phyloP scores from a whole-genome alignment of 495 filamentous ascomycete genomes.

The Penicillium coprophilum region DNA sequence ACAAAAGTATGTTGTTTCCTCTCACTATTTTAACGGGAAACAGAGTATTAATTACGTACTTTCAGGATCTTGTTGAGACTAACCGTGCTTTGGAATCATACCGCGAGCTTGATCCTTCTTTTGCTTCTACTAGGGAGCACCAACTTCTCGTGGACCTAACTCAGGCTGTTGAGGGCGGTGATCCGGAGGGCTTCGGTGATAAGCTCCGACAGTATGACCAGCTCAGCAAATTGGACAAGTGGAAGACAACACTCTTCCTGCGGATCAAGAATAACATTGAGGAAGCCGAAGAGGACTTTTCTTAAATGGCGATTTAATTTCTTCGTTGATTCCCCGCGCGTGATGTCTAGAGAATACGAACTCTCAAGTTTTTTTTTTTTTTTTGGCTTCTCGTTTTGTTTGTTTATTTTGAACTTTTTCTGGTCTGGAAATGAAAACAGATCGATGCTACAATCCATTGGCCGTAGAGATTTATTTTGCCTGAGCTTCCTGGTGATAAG shows the following conservation, averaged over 20 bases:
- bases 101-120: conserved; percentile 75
- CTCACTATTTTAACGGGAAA: background rate
- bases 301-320: conserved; percentile 40
- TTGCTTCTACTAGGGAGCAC: conserved; percentile 71
- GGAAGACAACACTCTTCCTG: conserved; percentile 87
- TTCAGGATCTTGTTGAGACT: conserved; percentile 66
- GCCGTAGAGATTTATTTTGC: background rate
- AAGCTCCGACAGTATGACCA: conserved; percentile 86
- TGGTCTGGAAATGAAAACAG: conserved; percentile 13
- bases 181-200: conserved; percentile 79
- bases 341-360: conserved; percentile 20
- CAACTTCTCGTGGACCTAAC: conserved; percentile 73
- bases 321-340: conserved; percentile 30
- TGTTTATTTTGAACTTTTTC: background rate
- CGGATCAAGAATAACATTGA: conserved; percentile 80
- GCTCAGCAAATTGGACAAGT: conserved; percentile 88
- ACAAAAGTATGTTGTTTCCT: conserved; percentile 48
- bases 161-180: conserved; percentile 66
- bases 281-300: conserved; percentile 72
- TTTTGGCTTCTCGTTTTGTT: conserved; percentile 11
- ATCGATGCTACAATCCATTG: background rate
- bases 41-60: background rate
- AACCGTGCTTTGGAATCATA: conserved; percentile 78
- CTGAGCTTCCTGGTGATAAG: background rate
- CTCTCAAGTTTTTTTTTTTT: conserved; percentile 10